Conservation (phyloP, 352 stramenopile species). For the Phytophthora brassicae region DNA sequence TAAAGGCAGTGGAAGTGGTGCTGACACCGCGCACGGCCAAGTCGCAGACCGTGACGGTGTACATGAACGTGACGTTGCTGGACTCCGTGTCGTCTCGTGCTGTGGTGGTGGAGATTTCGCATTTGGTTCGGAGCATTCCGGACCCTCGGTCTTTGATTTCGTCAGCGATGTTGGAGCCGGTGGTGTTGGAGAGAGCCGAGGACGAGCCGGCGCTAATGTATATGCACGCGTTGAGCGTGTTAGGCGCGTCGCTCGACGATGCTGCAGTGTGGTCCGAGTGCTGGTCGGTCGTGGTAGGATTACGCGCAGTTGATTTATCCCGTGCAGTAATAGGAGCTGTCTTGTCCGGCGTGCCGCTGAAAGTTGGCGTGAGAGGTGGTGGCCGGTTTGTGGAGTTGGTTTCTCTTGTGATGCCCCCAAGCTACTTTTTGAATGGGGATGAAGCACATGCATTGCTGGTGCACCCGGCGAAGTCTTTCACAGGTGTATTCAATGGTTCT, state of each 20-base stretch:
- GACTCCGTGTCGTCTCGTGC: no score
- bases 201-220: conserved; percentile 16
- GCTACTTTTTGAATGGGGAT: neutral
- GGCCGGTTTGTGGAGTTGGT: neutral
- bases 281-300: neutral
- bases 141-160: conserved; percentile 15
- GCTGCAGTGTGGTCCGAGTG: conserved; percentile 3
- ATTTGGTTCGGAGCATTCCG: conserved; percentile 21
- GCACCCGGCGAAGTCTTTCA: neutral
- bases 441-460: neutral
- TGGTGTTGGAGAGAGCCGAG: conserved; percentile 12
- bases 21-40: conserved; percentile 28
- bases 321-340: neutral
- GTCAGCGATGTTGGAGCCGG: neutral
- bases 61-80: conserved; percentile 33
- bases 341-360: neutral
- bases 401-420: neutral
- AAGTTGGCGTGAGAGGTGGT: neutral
- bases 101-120: conserved; percentile 8
- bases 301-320: neutral
- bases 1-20: conserved; percentile 26
- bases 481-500: conserved; percentile 7
- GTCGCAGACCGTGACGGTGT: conserved; percentile 30
- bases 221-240: neutral
- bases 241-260: neutral